phyloP scores from a whole-genome alignment of 768 basidiomycete species.

The Boletus eberwhitei region DNA sequence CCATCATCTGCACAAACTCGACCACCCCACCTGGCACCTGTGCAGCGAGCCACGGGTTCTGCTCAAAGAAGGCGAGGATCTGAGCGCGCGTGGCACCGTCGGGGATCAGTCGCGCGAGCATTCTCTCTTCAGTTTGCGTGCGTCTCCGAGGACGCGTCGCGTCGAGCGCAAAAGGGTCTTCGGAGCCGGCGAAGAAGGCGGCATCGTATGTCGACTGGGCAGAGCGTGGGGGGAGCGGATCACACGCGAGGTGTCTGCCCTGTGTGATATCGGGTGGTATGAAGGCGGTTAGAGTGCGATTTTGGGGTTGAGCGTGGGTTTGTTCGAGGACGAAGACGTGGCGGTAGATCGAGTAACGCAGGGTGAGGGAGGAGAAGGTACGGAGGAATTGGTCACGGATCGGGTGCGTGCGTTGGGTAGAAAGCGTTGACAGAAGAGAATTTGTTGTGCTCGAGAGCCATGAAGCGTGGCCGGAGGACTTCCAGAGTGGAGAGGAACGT shows the following conservation, averaged over 20 bases:
- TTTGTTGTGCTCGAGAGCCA: conserved; percentile 71
- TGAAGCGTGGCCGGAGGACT: conserved; percentile 52
- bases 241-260: conserved; percentile 65
- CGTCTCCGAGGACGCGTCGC: conserved; percentile 35
- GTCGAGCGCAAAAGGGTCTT: conserved; percentile 42
- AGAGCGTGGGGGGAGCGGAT: conserved; percentile 77
- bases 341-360: conserved; percentile 60
- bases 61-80: conserved; percentile 59
- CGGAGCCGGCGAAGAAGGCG: conserved; percentile 68
- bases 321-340: conserved; percentile 76
- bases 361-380: conserved; percentile 38
- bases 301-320: conserved; percentile 38
- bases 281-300: conserved; percentile 61
- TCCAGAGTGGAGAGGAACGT: conserved; percentile 79
- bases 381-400: conserved; percentile 28
- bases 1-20: conserved; percentile 57
- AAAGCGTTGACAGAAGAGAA: conserved; percentile 30
- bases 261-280: conserved; percentile 57
- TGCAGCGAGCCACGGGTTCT: conserved; percentile 48
- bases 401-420: conserved; percentile 33
- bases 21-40: conserved; percentile 65
- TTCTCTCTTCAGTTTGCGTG: conserved; percentile 46
- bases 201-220: conserved; percentile 61
- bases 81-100: conserved; percentile 56
- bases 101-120: conserved; percentile 54